Conservation (phyloP, 108 stramenopile genomes). For the Skeletonema grethae region DNA sequence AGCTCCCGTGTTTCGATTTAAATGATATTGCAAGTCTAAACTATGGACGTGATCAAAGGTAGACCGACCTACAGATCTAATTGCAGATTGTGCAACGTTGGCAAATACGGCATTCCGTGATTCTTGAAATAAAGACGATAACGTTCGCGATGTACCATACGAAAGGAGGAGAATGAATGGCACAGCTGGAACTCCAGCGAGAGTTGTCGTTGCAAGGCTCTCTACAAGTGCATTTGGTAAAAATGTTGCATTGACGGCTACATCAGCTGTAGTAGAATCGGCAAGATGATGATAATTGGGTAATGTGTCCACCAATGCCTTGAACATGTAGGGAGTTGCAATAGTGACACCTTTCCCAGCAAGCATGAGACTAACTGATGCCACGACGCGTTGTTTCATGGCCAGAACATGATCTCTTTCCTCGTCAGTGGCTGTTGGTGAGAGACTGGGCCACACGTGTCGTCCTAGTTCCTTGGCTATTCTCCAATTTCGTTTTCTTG, state of each 20-base stretch:
- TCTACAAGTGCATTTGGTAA: background rate
- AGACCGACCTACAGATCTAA: slow-evolving; percentile 86
- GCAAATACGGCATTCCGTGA: slow-evolving; percentile 94
- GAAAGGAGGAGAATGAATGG: slow-evolving; percentile 74
- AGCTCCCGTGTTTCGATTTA: slow-evolving; percentile 87
- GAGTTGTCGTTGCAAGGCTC: slow-evolving; percentile 29
- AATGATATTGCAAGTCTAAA: slow-evolving; percentile 91
- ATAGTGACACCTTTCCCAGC: slow-evolving; percentile 94
- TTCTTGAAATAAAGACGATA: slow-evolving; percentile 91
- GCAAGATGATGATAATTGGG: slow-evolving; percentile 17
- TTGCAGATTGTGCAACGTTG: slow-evolving; percentile 94
- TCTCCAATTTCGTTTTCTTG: slow-evolving; percentile 23
- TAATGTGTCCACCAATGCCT: slow-evolving; percentile 85
- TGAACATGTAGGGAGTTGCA: slow-evolving; percentile 96
- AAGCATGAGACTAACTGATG: slow-evolving; percentile 84
- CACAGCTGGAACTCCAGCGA: slow-evolving; percentile 32
- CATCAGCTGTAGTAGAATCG: background rate
- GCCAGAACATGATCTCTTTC: slow-evolving; percentile 17
- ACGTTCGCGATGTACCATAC: slow-evolving; percentile 91
- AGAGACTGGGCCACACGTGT: slow-evolving; percentile 37
- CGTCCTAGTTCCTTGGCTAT: slow-evolving; percentile 32
- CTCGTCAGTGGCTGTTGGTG: slow-evolving; percentile 2
- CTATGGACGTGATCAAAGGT: slow-evolving; percentile 92
- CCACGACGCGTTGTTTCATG: slow-evolving; percentile 73
- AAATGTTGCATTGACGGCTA: background rate